Evolutionary conservation across 2,329 filamentous ascomycete species (phyloP), one percentile per base, ranked within the genome.

Genomic region (Ascocoryne sarcoides): DNA sequence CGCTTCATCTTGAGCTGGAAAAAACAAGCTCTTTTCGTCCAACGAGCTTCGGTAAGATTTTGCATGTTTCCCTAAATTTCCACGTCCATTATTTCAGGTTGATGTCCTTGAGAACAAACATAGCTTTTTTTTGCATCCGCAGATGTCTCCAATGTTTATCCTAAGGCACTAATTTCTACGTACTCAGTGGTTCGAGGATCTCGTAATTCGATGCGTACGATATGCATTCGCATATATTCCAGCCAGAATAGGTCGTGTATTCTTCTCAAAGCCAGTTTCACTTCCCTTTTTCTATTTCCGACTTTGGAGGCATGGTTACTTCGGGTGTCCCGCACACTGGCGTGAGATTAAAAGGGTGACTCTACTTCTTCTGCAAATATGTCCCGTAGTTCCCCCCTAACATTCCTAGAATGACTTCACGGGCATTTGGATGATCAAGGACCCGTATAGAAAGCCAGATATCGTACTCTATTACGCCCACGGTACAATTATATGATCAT

Each of bases 391-490:
- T 2, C 4, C 12, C n/a, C 17, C n/a, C 20, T 48, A 10, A 46
- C 19, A 12, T 18, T 50, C 55, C 44, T 38, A 69, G 65, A 59
- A 64, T 37, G 64, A 62, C 33, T 71, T 79, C 42, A 68, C 68
- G 43, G 85, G 85, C 2, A 62, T 90, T 3, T 90, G 83, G 79
- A 75, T 88, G 36, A 72, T 73, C 31, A 64, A 73, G 32, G 71
- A 85, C 51, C 69, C 73, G 12, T 65, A 69, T 29, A 63, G 68
- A 36, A 67, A 73, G 39, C 81, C 84, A 0, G 85, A 92, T 57
- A 66, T 92, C 40, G 78, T 88, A n/a, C 62, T 93, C 2, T 90
- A 87, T 58, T 92, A 92, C 58, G 75, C 76, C 30, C 86, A 93
- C 58, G 86, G 82, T 81, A 63, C 51, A n/a, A 68, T 49, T 16